Percentiles rank a stretch among this genome's conserved stretches.
phyloP scores from a whole-genome alignment of 805 yeast genomes.

The Sugiyamaella marilandica region DNA sequence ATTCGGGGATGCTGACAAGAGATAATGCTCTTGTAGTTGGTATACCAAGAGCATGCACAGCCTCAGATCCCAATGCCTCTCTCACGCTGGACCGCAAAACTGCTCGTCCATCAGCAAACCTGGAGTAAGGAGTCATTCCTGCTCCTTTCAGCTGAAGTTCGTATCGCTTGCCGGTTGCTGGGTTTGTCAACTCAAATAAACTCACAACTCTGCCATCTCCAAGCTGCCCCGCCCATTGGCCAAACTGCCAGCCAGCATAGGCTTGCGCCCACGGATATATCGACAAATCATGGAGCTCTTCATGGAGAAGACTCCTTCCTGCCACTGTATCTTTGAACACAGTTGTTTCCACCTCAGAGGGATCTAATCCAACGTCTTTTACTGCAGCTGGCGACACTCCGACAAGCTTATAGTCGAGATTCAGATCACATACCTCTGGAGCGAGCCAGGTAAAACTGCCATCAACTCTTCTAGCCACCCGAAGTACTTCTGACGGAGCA shows the following conservation, averaged over 20 bases:
- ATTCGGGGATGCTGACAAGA: conserved; percentile 64
- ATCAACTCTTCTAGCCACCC: conserved; percentile 47
- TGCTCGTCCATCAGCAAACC: conserved; percentile 97
- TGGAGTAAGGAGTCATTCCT: conserved; percentile 84
- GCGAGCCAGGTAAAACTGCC: conserved; percentile 71
- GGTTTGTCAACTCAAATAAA: conserved; percentile 62
- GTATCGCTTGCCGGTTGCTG: conserved; percentile 38
- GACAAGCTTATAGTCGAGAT: conserved; percentile 43
- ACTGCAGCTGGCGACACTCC: conserved; percentile 59
- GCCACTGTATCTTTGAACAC: conserved; percentile 51
- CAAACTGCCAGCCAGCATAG: conserved; percentile 96
- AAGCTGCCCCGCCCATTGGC: conserved; percentile 92
- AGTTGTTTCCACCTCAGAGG: conserved; percentile 38
- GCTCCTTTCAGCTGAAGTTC: conserved; percentile 88
- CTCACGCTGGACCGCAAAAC: conserved; percentile 82
- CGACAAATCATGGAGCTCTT: conserved; percentile 30
- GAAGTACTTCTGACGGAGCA: conserved; percentile 35
- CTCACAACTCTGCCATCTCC: conserved; percentile 94
- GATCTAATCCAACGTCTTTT: conserved; percentile 52
- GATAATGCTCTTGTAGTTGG: conserved; percentile 85
- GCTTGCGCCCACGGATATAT: conserved; percentile 84
- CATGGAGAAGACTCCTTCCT: conserved; percentile 47
- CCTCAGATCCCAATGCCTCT: conserved; percentile 82
- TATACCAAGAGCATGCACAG: conserved; percentile 71
- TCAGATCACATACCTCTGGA: conserved; percentile 43